These are phyloP conservation scores for Fomitopsis pulvina DNA, from an alignment of 768 basidiomycete species.

Conservation along the genomic window DNA sequence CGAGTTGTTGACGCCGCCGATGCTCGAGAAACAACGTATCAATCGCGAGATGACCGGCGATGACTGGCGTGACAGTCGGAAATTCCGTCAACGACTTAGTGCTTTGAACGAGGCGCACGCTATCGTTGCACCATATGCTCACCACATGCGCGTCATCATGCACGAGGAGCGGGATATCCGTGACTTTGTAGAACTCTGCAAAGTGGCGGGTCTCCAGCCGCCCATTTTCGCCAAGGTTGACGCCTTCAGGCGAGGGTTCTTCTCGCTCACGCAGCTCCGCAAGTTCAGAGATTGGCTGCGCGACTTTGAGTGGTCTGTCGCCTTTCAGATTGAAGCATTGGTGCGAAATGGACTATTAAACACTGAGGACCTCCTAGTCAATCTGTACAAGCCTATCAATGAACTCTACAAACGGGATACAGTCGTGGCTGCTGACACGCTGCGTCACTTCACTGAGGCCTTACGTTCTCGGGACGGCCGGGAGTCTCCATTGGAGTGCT, in stretches of 20 bases:
- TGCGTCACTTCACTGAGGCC: conserved; percentile 47
- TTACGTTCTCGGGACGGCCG: conserved; percentile 39
- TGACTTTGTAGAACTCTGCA: conserved; percentile 49
- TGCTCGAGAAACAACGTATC: conserved; percentile 54
- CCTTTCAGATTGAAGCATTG: conserved; percentile 72
- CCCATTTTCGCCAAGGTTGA: conserved; percentile 35
- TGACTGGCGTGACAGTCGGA: conserved; percentile 30
- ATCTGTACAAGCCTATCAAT: conserved; percentile 39
- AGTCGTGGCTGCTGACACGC: conserved; percentile 37
- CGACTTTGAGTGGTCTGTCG: conserved; percentile 54
- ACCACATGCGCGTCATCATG: conserved; percentile 61
- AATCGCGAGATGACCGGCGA: conserved; percentile 44
- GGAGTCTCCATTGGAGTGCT: conserved; percentile 39
- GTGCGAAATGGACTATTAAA: conserved; percentile 57
- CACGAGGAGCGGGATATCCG: conserved; percentile 43
- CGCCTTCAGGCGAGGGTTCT: conserved; percentile 44
- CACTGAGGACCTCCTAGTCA: conserved; percentile 44
- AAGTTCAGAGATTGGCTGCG: conserved; percentile 37
- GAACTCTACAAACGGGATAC: conserved; percentile 26
- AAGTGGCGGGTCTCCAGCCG: conserved; percentile 36
- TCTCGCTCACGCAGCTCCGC: conserved; percentile 39
- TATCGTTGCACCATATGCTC: conserved; percentile 60
- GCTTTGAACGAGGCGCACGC: conserved; percentile 53
- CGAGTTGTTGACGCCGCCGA: conserved; percentile 57
- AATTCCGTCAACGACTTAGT: conserved; percentile 52